Percentiles rank a stretch among this genome's conserved stretches.
phyloP scores from a whole-genome alignment of 2,329 filamentous ascomycete genomes.

The Verticillium alfalfae region DNA sequence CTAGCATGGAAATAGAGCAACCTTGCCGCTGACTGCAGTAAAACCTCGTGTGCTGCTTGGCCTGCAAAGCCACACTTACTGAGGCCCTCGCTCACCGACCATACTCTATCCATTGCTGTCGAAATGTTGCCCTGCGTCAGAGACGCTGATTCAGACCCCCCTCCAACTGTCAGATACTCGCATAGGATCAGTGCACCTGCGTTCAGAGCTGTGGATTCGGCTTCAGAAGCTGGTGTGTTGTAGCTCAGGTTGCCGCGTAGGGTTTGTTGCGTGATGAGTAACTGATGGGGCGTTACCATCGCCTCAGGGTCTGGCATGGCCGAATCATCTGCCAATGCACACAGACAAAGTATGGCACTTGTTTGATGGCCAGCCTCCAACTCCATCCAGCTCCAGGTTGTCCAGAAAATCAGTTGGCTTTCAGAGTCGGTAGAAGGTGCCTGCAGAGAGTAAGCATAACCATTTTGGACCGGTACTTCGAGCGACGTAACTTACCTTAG shows the following conservation, averaged over 20 bases:
- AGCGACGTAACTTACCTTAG: conserved; percentile 17
- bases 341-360: conserved; percentile 31
- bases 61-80: conserved; percentile 23
- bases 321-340: conserved; percentile 27
- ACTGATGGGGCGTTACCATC: conserved; percentile 23
- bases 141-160: conserved; percentile 36
- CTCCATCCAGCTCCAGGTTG: conserved; percentile 64
- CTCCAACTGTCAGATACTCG: conserved; percentile 53
- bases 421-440: background rate
- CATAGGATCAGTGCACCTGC: conserved; percentile 61
- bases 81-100: conserved; percentile 36
- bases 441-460: background rate
- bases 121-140: conserved; percentile 49
- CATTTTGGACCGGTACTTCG: no score
- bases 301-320: conserved; percentile 5
- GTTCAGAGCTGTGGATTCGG: conserved; percentile 44
- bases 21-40: conserved; percentile 63
- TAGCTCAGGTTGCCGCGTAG: conserved; percentile 51
- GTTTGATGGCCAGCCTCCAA: conserved; percentile 35
- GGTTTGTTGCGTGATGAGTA: conserved; percentile 49
- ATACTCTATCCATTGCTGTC: conserved; percentile 37
- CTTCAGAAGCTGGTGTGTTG: conserved; percentile 43
- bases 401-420: conserved; percentile 40
- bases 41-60: conserved; percentile 47
- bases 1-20: conserved; percentile 63